Evolutionary conservation across 768 basidiomycete species (phyloP), one percentile per base, ranked within the genome.

Genomic region (Kwoniella pini): DNA sequence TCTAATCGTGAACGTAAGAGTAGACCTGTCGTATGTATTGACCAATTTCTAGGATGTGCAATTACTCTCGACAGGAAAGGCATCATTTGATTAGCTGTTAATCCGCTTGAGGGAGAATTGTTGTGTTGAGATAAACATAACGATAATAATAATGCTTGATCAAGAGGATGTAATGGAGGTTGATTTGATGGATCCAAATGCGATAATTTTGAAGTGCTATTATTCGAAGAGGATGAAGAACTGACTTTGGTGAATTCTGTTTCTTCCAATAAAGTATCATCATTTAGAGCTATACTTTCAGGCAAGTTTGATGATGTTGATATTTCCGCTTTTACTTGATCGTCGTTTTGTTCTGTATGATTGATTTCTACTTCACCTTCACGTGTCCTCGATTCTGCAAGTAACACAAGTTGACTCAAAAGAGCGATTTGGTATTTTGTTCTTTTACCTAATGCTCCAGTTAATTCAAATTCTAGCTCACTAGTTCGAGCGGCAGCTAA

Each of bases 1-100:
- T 99, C 95, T 59, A 96, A 86, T 6, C 96, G 85, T 10, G 95
- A 89, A 27, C 96, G 88, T 26, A 97, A 85, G 50, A 99, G 84
- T 53, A 98, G 86, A 27, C 92, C 94, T 86, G 94, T 95, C 36
- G 94, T 95, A 80, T 98, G 91, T 28, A 98, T 82, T 4, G 91
- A 89, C 96, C 96, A 99, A 77, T 97, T 98, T 0, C 74, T 62
- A 1, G 93, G 91, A 74, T 97, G 91, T 1, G 87, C 82, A 65
- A 98, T 85, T 36, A 97, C 91, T 36, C 95, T 88, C 12, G 87
- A 79, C 58, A 98, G 85, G 82, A 95, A 98, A 12, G 96, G 89
- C 2, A 86, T 77, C 89, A 98, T 94, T 74, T 98, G 93, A 70
- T 91, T 90, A 51, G 84, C 82, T 27, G 94, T 96, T 54, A 99